Percentiles rank a stretch among this genome's conserved stretches.
These are phyloP conservation scores for Marasmius sp. DNA, from an alignment of 1,284 basidiomycete species.

Conservation along the genomic window DNA sequence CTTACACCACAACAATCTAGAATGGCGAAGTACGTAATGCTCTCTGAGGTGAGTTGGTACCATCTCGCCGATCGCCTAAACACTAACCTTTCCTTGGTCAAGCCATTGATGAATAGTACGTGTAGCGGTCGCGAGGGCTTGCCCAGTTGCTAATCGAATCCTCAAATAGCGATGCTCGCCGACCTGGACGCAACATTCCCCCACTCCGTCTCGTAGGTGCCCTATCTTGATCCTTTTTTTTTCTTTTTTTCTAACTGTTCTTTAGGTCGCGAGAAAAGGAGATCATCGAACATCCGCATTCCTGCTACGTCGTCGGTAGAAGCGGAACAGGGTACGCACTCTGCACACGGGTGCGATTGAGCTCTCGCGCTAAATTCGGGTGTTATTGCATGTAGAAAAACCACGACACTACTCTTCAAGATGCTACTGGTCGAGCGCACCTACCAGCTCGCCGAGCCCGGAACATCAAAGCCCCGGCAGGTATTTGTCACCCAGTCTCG, in stretches of 20 bases:
- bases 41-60: slow-evolving; percentile 49
- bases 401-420: slow-evolving; percentile 74
- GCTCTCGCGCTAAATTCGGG: not conserved
- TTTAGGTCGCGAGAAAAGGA: slow-evolving; percentile 54
- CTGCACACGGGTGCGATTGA: not conserved
- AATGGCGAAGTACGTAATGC: slow-evolving; percentile 62
- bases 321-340: slow-evolving; percentile 68
- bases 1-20: not conserved
- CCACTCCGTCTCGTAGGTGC: slow-evolving; percentile 33
- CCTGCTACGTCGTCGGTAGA: slow-evolving; percentile 69
- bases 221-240: not conserved
- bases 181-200: slow-evolving; percentile 53
- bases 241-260: not conserved
- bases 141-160: slow-evolving; percentile 12
- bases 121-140: not conserved
- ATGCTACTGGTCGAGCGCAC: slow-evolving; percentile 65
- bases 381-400: slow-evolving; percentile 53
- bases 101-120: slow-evolving; percentile 57
- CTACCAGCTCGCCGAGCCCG: slow-evolving; percentile 36
- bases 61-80: slow-evolving; percentile 1
- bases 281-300: slow-evolving; percentile 60
- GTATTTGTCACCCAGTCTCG: slow-evolving; percentile 73
- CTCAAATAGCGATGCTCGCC: slow-evolving; percentile 28
- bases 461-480: slow-evolving; percentile 51
- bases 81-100: not conserved